phyloP scores from a whole-genome alignment of 2,329 filamentous ascomycete genomes.

The Apiospora aurea region DNA sequence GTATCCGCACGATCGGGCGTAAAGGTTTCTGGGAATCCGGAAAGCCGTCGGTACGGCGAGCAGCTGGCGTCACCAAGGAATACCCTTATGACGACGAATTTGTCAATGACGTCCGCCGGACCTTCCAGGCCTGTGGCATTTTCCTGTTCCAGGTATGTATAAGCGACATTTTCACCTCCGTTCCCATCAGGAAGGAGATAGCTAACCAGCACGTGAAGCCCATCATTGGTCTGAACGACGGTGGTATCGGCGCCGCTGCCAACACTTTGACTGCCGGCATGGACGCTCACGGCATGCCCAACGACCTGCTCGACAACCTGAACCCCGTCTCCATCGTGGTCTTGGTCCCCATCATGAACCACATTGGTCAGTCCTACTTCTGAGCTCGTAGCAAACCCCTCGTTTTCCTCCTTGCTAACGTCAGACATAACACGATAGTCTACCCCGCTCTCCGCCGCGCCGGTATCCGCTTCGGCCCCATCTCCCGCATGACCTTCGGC shows the following conservation, averaged over 20 bases:
- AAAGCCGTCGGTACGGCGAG: constrained; percentile 60
- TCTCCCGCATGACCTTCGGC: constrained; percentile 62
- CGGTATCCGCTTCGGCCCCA: constrained; percentile 63
- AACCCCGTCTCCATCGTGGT: constrained; percentile 67
- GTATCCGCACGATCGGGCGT: constrained; percentile 37
- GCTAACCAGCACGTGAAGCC: constrained; percentile 43
- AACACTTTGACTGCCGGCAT: constrained; percentile 50
- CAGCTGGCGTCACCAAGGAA: constrained; percentile 56
- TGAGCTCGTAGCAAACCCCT: constrained; percentile 39
- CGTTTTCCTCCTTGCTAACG: not conserved
- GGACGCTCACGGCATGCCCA: constrained; percentile 55
- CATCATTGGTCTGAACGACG: constrained; percentile 53
- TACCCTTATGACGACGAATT: constrained; percentile 66
- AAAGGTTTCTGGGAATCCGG: constrained; percentile 58
- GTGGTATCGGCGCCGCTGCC: constrained; percentile 52
- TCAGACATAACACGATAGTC: constrained; percentile 46
- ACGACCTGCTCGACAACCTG: constrained; percentile 67
- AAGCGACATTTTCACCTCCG: not conserved
- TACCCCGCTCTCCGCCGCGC: constrained; percentile 62
- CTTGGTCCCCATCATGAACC: constrained; percentile 58
- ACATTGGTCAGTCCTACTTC: constrained; percentile 49
- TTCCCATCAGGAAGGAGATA: not conserved
- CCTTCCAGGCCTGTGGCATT: constrained; percentile 49
- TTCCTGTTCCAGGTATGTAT: constrained; percentile 43
- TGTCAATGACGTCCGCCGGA: constrained; percentile 71